Base-by-base conservation (phyloP, 208 protist species). In the Vickermania spadyakhi region DNA sequence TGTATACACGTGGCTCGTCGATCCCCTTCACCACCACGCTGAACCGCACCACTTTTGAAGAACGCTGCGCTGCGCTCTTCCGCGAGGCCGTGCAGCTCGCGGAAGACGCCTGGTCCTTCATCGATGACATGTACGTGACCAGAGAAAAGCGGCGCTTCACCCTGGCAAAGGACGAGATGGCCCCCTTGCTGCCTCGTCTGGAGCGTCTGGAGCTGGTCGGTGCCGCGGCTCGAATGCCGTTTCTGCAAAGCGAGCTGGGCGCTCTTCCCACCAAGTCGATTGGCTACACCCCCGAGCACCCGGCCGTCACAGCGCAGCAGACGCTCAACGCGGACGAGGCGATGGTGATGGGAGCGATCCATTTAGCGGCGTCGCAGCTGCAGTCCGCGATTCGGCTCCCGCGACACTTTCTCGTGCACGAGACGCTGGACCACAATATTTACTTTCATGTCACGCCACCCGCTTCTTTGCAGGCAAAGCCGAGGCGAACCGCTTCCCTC, bases 291-390 rank as follows among this genome's bases (percentile, higher is more conserved):
- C 11, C 36, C 36, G 36, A 45, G 18, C 36, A 45, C 36, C 36
- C 36, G 18, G 36, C 18, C 11, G 18, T 45, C 18, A 18, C 11
- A 7, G 79, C 75, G n/a, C 80, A 88, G 22, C 78, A 83, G 31
- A 93, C 81, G 2, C 73, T 96, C 31, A 96, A 96, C 65, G 75
- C 79, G 25, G 86, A 96, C 58, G 89, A 96, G 71, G 82, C 86
- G 3, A 70, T 71, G 0, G 89, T 82, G 27, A 28, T 89, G 31
- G 89, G 89, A 5, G 72, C 87, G 4, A 68, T 78, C 42, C 62
- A 81, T 25, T 70, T 92, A 14, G 77, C 66, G 13, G 80, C 77
- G 11, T 42, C 60, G 27, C 28, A 57, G 28, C 65, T 72, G 0
- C 56, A 53, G 26, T 45, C 73, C n/a, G 1, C 36, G 18, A 3